Percentiles rank a stretch among this genome's conserved stretches.
These are phyloP conservation scores for Flaveria trinervia DNA, from an alignment of 129 eudicot genomes.

Conservation along the genomic window DNA sequence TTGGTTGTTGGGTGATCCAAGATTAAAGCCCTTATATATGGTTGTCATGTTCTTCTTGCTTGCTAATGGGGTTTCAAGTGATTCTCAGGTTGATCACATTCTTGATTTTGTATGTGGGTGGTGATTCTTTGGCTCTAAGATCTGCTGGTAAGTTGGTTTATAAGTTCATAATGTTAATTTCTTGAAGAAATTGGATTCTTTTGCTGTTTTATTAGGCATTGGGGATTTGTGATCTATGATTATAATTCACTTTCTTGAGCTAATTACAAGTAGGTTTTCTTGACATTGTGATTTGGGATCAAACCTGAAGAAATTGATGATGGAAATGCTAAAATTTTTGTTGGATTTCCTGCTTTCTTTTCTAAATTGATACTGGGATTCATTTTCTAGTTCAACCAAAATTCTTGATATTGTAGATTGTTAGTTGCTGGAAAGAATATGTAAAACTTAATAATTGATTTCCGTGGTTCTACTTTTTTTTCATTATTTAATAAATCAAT, in stretches of 20 bases:
- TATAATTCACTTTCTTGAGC: conserved; percentile 19
- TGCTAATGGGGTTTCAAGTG: conserved; percentile 57
- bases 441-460: neutral
- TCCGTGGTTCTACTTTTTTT: neutral
- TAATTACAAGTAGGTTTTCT: conserved; percentile 14
- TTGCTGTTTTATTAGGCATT: neutral
- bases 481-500: neutral
- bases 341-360: conserved; percentile 11
- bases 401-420: conserved; percentile 27
- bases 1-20: conserved; percentile 36
- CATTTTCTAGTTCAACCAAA: conserved; percentile 13
- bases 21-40: conserved; percentile 26
- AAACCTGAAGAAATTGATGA: conserved; percentile 20
- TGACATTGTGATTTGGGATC: conserved; percentile 15
- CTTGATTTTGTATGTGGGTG: conserved; percentile 43
- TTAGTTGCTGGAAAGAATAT: neutral
- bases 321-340: conserved; percentile 12
- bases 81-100: conserved; percentile 39
- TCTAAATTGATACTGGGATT: neutral
- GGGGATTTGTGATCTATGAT: conserved; percentile 9
- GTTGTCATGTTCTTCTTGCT: conserved; percentile 28
- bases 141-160: conserved; percentile 64
- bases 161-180: conserved; percentile 2
- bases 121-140: conserved; percentile 43
- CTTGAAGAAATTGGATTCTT: conserved; percentile 16